phyloP scores from a whole-genome alignment of 495 filamentous ascomycete genomes.

The Hyaloscypha bicolor region DNA sequence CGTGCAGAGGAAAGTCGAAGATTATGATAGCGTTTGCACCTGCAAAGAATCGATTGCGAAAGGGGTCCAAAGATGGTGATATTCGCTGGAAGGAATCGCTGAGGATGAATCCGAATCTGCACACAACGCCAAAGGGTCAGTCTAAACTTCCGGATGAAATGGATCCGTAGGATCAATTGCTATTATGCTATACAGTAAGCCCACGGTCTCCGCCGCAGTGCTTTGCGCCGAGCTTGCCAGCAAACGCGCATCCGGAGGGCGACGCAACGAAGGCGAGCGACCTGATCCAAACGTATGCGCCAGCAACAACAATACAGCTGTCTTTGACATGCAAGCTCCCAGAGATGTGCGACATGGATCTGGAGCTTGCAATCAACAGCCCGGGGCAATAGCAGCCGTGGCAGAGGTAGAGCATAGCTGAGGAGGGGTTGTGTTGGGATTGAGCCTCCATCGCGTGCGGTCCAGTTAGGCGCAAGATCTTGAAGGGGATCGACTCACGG shows the following conservation, averaged over 20 bases:
- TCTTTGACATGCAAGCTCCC: conserved; percentile 26
- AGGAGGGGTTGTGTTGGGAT: conserved; percentile 29
- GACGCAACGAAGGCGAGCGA: conserved; percentile 24
- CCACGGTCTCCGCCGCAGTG: conserved; percentile 1
- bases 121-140: conserved; percentile 22
- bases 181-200: conserved; percentile 9
- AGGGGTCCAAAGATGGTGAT: conserved; percentile 24
- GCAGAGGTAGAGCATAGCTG: conserved; percentile 13
- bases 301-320: conserved; percentile 25
- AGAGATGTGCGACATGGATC: conserved; percentile 21
- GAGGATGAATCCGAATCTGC: conserved; percentile 32
- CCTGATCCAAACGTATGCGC: conserved; percentile 28
- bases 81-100: conserved; percentile 29
- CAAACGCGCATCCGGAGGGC: conserved; percentile 29
- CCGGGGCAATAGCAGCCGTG: conserved; percentile 3
- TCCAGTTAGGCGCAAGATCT: conserved; percentile 32
- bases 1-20: conserved; percentile 24
- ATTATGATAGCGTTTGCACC: conserved; percentile 31
- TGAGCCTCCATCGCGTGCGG: conserved; percentile 32
- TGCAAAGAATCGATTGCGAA: conserved; percentile 30
- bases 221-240: conserved; percentile 29
- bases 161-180: conserved; percentile 1
- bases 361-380: conserved; percentile 12
- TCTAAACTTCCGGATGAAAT: conserved; percentile 21
- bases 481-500: conserved; percentile 32